Percentiles rank a stretch among this genome's conserved stretches.
phyloP scores from a whole-genome alignment of 306 rosid species.

The Citrullus amarus region DNA sequence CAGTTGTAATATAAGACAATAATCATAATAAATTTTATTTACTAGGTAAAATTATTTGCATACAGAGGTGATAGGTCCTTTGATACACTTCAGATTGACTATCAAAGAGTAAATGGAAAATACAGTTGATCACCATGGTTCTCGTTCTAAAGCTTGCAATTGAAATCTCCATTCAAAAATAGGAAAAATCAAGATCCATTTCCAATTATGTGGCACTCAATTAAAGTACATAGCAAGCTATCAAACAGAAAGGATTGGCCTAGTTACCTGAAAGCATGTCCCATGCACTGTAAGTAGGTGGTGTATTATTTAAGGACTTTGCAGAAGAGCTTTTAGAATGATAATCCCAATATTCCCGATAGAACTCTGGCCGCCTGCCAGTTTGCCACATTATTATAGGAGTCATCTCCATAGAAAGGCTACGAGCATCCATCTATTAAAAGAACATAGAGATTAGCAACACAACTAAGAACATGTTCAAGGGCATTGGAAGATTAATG shows the following conservation, averaged over 20 bases:
- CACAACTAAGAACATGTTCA: background rate
- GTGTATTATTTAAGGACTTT: constrained; percentile 36
- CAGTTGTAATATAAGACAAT: background rate
- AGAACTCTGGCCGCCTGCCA: constrained; percentile 51
- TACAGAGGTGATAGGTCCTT: background rate
- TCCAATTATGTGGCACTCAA: background rate
- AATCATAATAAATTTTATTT: background rate
- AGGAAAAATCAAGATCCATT: background rate
- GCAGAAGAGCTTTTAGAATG: constrained; percentile 43
- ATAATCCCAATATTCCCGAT: constrained; percentile 55
- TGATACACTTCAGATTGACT: background rate
- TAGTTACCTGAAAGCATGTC: constrained; percentile 67
- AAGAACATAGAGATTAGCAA: constrained; percentile 1
- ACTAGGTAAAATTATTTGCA: background rate
- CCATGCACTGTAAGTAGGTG: constrained; percentile 41
- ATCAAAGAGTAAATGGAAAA: background rate
- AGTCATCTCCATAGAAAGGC: constrained; percentile 89
- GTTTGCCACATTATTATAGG: constrained; percentile 79
- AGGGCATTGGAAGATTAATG: background rate
- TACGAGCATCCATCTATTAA: constrained; percentile 65
- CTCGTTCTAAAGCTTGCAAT: background rate
- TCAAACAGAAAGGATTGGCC: background rate
- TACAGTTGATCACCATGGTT: background rate
- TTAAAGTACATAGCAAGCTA: background rate
- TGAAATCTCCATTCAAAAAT: background rate